Evolutionary conservation across 1,284 basidiomycete species (phyloP).

Genomic region (Boletus semigastroideus): DNA sequence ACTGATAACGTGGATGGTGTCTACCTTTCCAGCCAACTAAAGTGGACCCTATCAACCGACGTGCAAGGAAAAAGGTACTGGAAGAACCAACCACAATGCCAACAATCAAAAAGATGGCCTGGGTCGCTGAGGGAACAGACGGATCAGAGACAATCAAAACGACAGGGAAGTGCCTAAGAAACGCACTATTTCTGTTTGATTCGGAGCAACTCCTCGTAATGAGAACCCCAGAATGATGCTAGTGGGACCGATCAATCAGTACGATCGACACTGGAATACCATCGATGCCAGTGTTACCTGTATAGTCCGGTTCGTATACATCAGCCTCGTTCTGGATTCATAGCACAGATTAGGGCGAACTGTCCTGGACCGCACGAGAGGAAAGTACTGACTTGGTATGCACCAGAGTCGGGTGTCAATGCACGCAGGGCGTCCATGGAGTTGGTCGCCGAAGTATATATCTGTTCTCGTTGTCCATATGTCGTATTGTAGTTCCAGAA

Average conservation of each 20-base stretch:
- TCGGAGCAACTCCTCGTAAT: background rate
- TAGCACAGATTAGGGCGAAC: background rate
- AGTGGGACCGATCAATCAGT: background rate
- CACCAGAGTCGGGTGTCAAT: background rate
- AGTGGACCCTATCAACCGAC: background rate
- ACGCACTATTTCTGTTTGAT: background rate
- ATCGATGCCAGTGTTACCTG: background rate
- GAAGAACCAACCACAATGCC: background rate
- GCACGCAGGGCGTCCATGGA: background rate
- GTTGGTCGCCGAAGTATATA: background rate
- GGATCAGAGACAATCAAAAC: background rate
- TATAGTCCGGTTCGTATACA: background rate
- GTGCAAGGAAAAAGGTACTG: background rate
- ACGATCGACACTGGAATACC: background rate
- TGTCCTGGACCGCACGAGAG: background rate
- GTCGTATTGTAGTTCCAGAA: background rate
- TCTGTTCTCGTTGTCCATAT: background rate
- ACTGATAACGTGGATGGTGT: background rate
- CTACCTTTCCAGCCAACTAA: background rate
- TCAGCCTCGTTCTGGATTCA: background rate
- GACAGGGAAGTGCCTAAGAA: no score
- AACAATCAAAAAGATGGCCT: background rate
- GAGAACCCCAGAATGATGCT: background rate
- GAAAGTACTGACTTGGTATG: background rate
- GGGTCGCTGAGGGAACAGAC: background rate